Conservation (phyloP, 805 yeast genomes). For the Trichomonascus vanleenenianus region DNA sequence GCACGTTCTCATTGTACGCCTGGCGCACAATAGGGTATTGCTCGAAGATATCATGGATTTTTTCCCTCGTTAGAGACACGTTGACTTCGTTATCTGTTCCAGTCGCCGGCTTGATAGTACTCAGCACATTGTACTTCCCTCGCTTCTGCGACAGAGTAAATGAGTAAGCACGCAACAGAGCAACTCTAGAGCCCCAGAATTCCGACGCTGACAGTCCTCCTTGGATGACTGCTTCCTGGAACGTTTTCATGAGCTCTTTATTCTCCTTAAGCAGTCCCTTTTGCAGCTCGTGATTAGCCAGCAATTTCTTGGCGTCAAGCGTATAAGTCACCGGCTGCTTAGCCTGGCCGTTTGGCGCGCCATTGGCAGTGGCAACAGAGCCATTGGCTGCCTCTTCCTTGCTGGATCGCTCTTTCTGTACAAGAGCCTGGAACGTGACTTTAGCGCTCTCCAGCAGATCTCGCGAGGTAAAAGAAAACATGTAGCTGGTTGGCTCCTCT, state of each 20-base stretch:
- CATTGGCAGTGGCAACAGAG: conserved; percentile 24
- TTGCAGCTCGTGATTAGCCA: conserved; percentile 70
- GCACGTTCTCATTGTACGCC: conserved; percentile 88
- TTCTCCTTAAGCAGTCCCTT: conserved; percentile 68
- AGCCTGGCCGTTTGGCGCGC: conserved; percentile 15
- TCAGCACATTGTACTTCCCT: conserved; percentile 90
- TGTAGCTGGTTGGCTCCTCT: conserved; percentile 3
- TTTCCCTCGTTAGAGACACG: conserved; percentile 85
- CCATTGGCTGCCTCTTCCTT: conserved; percentile 2
- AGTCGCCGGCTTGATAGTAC: conserved; percentile 91
- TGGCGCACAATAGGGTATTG: conserved; percentile 87
- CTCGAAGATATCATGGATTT: conserved; percentile 78
- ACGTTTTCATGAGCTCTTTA: conserved; percentile 58
- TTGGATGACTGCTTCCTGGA: conserved; percentile 76
- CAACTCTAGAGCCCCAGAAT: conserved; percentile 81
- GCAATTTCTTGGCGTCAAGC: conserved; percentile 48
- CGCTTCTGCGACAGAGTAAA: conserved; percentile 73
- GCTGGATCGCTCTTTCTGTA: conserved; percentile 6
- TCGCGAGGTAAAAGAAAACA: conserved; percentile 10
- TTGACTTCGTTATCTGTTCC: conserved; percentile 89
- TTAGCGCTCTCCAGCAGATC: conserved; percentile 8
- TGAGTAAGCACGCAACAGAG: conserved; percentile 77
- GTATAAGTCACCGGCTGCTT: conserved; percentile 24
- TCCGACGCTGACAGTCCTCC: conserved; percentile 67
- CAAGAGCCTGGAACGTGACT: conserved; percentile 4